phyloP scores from a whole-genome alignment of 345 rosid genomes.

The Populus deltoides region DNA sequence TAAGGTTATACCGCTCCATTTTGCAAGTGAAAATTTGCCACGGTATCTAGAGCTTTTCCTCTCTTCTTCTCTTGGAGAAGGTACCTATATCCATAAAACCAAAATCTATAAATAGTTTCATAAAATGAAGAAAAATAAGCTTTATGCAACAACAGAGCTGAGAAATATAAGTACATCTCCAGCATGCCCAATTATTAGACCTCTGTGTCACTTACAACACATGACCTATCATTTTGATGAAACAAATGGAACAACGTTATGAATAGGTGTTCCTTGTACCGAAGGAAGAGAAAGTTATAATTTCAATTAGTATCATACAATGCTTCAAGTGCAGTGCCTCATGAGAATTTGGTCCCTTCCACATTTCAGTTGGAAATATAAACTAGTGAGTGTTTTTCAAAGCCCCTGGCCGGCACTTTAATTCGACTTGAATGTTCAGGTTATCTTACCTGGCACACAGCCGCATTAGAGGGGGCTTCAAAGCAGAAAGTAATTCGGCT shows the following conservation, averaged over 20 bases:
- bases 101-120: neutral
- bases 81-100: slow-evolving; percentile 45
- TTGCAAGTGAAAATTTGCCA: slow-evolving; percentile 95
- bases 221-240: neutral
- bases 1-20: slow-evolving; percentile 72
- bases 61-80: slow-evolving; percentile 90
- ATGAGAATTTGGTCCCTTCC: neutral
- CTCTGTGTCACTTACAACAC: neutral
- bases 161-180: neutral
- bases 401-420: neutral
- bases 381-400: neutral
- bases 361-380: neutral
- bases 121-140: neutral
- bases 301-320: neutral
- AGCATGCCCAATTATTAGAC: neutral
- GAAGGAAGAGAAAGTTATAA: neutral
- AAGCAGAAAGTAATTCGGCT: slow-evolving; percentile 40
- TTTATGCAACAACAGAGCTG: neutral
- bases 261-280: neutral
- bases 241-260: neutral
- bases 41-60: slow-evolving; percentile 94
- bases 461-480: slow-evolving; percentile 70
- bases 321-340: neutral
- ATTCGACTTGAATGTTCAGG: neutral
- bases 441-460: slow-evolving; percentile 68